These are phyloP conservation scores for Eimeria falciformis DNA, from an alignment of 169 alveolate genomes.

Conservation along the genomic window DNA sequence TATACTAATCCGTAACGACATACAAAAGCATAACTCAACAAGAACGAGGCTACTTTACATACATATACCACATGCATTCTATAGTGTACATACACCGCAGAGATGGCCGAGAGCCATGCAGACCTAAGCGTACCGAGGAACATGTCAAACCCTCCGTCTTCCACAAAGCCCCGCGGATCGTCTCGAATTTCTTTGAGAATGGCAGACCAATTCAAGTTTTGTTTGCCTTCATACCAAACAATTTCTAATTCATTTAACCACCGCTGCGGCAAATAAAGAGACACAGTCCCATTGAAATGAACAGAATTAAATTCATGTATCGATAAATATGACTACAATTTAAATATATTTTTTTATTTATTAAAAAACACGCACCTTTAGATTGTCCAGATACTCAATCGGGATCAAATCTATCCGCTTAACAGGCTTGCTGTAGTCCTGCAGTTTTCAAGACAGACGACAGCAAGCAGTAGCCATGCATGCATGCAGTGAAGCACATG, in stretches of 20 bases:
- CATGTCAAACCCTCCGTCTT: constrained; percentile 76
- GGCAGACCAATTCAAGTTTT: constrained; percentile 93
- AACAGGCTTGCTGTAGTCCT: constrained; percentile 95
- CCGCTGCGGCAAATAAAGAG: not conserved
- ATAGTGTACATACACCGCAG: too few relatives aligned
- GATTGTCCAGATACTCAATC: constrained; percentile 93
- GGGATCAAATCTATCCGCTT: constrained; percentile 96
- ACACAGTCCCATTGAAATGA: not conserved
- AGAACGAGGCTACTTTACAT: too few relatives aligned
- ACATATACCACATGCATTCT: too few relatives aligned
- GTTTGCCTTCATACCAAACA: constrained; percentile 94
- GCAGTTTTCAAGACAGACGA: not conserved
- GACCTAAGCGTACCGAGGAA: constrained; percentile 54
- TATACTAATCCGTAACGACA: too few relatives aligned
- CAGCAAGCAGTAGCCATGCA: constrained; percentile 9
- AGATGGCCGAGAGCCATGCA: too few relatives aligned
- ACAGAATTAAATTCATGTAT: not conserved
- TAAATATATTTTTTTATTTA: not conserved
- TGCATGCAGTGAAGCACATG: not conserved
- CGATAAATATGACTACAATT: not conserved
- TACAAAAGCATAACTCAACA: too few relatives aligned
- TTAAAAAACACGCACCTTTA: constrained; percentile 87
- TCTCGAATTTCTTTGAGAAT: constrained; percentile 87
- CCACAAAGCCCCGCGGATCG: constrained; percentile 71
- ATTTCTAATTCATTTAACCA: constrained; percentile 92